Percentiles rank a stretch among this genome's conserved stretches.
Conservation (phyloP, 2,329 filamentous ascomycete species). For the Fusarium liriodendri region DNA sequence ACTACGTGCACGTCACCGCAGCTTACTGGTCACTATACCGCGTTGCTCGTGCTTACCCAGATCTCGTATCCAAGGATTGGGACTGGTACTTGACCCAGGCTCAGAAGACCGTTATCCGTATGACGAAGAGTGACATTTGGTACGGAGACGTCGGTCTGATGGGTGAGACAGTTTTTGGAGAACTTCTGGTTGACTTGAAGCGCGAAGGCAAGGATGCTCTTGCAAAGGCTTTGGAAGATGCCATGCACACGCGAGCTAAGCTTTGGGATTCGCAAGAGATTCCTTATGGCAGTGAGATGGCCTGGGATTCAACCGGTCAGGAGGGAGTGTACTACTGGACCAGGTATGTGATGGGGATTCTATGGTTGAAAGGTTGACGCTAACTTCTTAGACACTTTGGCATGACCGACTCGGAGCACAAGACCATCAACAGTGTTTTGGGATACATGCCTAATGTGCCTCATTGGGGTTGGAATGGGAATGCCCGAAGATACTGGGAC, state of each 20-base stretch:
- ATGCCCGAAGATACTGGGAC: slow-evolving; percentile 71
- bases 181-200: slow-evolving; percentile 62
- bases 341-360: too few species aligned
- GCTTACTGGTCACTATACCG: slow-evolving; percentile 70
- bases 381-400: slow-evolving; percentile 59
- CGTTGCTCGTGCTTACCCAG: slow-evolving; percentile 61
- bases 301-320: slow-evolving; percentile 72
- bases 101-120: slow-evolving; percentile 60
- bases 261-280: slow-evolving; percentile 62
- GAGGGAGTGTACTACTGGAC: slow-evolving; percentile 68
- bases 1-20: slow-evolving; percentile 68
- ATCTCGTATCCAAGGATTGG: slow-evolving; percentile 56
- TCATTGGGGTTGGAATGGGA: slow-evolving; percentile 73
- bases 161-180: slow-evolving; percentile 69
- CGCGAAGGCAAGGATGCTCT: slow-evolving; percentile 57
- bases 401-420: slow-evolving; percentile 55
- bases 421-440: slow-evolving; percentile 64
- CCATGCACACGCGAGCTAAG: slow-evolving; percentile 61
- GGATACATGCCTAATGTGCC: slow-evolving; percentile 68
- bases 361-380: too few species aligned
- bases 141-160: slow-evolving; percentile 64
- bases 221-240: slow-evolving; percentile 53
- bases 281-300: slow-evolving; percentile 70
- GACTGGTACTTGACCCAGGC: slow-evolving; percentile 67
- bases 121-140: slow-evolving; percentile 51